Conservation (phyloP, 106 monocot genomes). For the Alisma plantagoaquatica region DNA sequence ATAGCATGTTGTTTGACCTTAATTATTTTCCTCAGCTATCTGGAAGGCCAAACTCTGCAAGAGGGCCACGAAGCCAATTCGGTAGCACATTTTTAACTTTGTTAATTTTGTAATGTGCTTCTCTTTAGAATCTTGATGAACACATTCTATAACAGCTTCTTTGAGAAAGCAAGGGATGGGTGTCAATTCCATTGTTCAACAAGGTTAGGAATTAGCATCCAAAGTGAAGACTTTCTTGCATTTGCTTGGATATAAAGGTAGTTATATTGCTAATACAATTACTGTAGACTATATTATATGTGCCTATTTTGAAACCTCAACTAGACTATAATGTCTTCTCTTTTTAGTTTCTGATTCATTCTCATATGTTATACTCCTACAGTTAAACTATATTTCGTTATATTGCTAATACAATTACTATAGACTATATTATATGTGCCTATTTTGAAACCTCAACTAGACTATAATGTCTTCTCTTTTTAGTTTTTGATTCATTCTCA, state of each 20-base stretch:
- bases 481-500: too few species aligned
- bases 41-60: conserved; percentile 88
- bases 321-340: too few species aligned
- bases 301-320: too few species aligned
- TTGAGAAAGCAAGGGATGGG: conserved; percentile 82
- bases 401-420: too few species aligned
- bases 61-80: conserved; percentile 87
- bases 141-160: conserved; percentile 36
- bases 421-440: too few species aligned
- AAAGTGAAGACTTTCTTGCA: conserved; percentile 97
- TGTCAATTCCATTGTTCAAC: conserved; percentile 90
- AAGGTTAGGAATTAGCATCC: conserved; percentile 94
- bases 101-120: not conserved
- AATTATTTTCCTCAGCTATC: conserved; percentile 96
- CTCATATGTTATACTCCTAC: too few species aligned
- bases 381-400: too few species aligned
- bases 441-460: too few species aligned
- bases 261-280: too few species aligned
- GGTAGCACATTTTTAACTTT: conserved; percentile 25
- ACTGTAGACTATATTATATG: too few species aligned
- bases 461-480: too few species aligned
- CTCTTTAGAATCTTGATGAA: not conserved
- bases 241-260: conserved; percentile 95
- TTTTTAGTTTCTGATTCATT: too few species aligned
- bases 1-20: conserved; percentile 81